Evolutionary conservation across 768 basidiomycete species (phyloP).

Genomic region (Serendipita vermifera): DNA sequence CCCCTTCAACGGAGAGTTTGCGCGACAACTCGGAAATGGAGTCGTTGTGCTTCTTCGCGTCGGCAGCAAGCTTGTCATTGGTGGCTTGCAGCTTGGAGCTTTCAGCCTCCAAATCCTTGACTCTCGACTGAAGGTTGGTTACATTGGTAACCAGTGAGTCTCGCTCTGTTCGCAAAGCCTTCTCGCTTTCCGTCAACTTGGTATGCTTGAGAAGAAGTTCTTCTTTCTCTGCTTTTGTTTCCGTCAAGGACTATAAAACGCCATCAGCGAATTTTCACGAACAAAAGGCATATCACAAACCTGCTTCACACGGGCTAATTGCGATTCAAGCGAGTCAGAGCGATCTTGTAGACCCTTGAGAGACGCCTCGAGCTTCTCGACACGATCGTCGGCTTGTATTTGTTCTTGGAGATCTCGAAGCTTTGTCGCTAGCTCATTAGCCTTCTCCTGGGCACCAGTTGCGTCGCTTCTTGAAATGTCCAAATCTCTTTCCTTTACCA

Average conservation of each 20-base stretch:
- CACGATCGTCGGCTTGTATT: slow-evolving; percentile 70
- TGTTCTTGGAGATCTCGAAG: slow-evolving; percentile 68
- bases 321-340: slow-evolving; percentile 72
- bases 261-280: no score
- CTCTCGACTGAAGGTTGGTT: slow-evolving; percentile 45
- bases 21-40: not conserved
- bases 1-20: slow-evolving; percentile 10
- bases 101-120: slow-evolving; percentile 19
- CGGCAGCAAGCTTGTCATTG: slow-evolving; percentile 35
- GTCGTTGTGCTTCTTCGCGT: slow-evolving; percentile 31
- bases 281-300: no score
- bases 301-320: slow-evolving; percentile 67
- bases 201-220: slow-evolving; percentile 20
- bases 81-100: slow-evolving; percentile 28
- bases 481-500: slow-evolving; percentile 55
- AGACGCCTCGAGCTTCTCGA: slow-evolving; percentile 56
- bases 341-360: slow-evolving; percentile 69
- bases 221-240: slow-evolving; percentile 51
- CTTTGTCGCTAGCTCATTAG: slow-evolving; percentile 15
- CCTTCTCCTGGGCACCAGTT: slow-evolving; percentile 31
- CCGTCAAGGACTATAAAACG: slow-evolving; percentile 39
- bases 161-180: slow-evolving; percentile 26
- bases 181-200: not conserved
- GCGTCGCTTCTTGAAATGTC: slow-evolving; percentile 46
- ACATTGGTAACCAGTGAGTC: slow-evolving; percentile 37